Base-by-base conservation (phyloP, 2,329 filamentous ascomycete genomes). In the Podosphaera leucotricha region DNA sequence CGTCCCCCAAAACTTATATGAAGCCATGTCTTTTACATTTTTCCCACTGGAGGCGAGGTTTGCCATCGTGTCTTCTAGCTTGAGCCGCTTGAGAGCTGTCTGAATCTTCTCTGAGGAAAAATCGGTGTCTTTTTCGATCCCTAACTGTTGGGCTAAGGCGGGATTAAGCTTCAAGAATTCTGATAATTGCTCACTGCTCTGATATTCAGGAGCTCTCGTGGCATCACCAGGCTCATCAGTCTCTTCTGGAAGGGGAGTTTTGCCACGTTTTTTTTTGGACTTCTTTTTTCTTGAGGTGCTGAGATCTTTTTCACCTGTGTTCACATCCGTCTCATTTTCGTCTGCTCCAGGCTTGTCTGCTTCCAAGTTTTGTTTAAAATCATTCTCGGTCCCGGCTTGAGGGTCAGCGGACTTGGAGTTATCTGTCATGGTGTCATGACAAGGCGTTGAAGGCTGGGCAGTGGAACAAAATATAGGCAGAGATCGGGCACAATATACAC, bases 1-100 rank as follows among this genome's bases (percentile, higher is more conserved):
- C 40, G 90, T 98, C 61, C 84, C 77, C 90, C 90, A 98, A 66
- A 98, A 98, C 63, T 92, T 94, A 70, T 95, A 94, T 46, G 78
- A 82, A 6, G 79, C 85, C 84, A 94, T 93, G 58, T 94, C 86
- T 66, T 93, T 94, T 54, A 75, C 77, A 56, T 92, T 92, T 68
- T 90, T 92, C 45, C 80, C 81, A 48, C 73, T 76, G 6, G 82
- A 67, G 15, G 85, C 79, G 55, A 82, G 61, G 0, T 79, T 78
- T 1, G 79, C 81, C 70, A 83, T 72, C 56, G 82, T 72, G 49
- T 83, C 77, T 57, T 76, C 70, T 45, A 82, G 63, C 50, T 68
- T 77, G 57, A 83, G 65, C 53, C 71, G 70, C 61, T 72, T 72
- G 49, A 79, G 64, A 41, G 67, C 62, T 26, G 69, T 65, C 47